Percentiles rank a stretch among this genome's conserved stretches.
These are phyloP conservation scores for Pezicula carpinea DNA, from an alignment of 2,329 filamentous ascomycete genomes.

Conservation along the genomic window DNA sequence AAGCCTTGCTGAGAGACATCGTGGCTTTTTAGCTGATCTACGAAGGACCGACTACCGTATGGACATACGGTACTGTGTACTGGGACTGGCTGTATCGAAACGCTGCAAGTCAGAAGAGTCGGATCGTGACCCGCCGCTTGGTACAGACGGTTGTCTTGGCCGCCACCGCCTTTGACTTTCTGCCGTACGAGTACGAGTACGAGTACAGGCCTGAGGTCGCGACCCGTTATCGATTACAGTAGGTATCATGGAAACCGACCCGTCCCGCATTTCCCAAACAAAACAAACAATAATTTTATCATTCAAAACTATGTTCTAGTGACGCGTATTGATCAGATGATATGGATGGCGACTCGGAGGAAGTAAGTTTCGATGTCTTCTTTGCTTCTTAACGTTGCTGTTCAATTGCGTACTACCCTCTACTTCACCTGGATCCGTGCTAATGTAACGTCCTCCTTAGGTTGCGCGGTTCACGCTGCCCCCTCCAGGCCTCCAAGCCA, in stretches of 20 bases:
- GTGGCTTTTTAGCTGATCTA: too few species aligned
- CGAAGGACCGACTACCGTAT: too few species aligned
- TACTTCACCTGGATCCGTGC: constrained; percentile 17
- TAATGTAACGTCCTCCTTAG: constrained; percentile 38
- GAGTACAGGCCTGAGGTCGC: not conserved
- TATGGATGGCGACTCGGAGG: constrained; percentile 67
- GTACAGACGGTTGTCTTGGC: too few species aligned
- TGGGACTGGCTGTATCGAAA: too few species aligned
- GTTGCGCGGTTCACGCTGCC: constrained; percentile 79
- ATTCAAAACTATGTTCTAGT: constrained; percentile 19
- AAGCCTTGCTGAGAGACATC: too few species aligned
- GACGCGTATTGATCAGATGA: constrained; percentile 5
- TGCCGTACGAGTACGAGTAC: too few species aligned
- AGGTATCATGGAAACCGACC: too few species aligned
- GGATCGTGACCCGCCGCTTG: too few species aligned
- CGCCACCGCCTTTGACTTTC: too few species aligned
- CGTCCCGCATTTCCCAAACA: not conserved
- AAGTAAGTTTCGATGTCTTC: constrained; percentile 45
- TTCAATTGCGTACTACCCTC: too few species aligned
- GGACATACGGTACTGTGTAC: too few species aligned
- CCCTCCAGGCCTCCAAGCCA: constrained; percentile 65
- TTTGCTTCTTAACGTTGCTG: constrained; percentile 1
- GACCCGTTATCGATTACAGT: not conserved
- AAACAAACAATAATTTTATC: constrained; percentile 3
- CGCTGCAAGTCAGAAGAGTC: too few species aligned